Conservation (phyloP, 495 filamentous ascomycete species). For the Penicillium macrosclerotiorum region DNA sequence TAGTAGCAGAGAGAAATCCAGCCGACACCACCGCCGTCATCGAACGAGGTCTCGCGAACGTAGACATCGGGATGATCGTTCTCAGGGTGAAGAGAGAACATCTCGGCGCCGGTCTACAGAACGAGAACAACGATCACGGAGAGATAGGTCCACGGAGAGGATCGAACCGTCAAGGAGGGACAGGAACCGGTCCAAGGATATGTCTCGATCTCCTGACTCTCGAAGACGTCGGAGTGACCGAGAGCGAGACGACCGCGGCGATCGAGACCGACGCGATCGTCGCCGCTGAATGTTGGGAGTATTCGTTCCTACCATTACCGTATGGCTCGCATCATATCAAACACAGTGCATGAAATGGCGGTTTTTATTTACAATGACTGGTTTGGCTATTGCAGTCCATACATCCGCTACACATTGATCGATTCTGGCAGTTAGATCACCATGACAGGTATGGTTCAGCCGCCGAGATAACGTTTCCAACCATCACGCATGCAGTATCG, state of each 20-base stretch:
- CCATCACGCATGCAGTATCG: conserved; percentile 64
- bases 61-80: conserved; percentile 34
- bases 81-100: conserved; percentile 30
- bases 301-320: conserved; percentile 1
- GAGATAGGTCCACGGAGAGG: conserved; percentile 27
- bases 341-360: neutral
- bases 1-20: conserved; percentile 37
- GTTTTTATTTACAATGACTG: conserved; percentile 3
- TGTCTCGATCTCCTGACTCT: conserved; percentile 36
- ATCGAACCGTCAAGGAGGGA: conserved; percentile 24
- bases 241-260: conserved; percentile 34
- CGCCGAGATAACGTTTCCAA: conserved; percentile 76
- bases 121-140: conserved; percentile 22
- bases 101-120: conserved; percentile 28
- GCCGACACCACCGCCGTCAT: conserved; percentile 58
- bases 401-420: too few relatives aligned
- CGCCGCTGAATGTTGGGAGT: conserved; percentile 24
- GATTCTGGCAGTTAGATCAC: neutral
- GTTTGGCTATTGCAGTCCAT: neutral
- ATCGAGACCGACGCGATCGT: conserved; percentile 35
- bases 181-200: conserved; percentile 26
- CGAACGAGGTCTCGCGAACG: conserved; percentile 37
- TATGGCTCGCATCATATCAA: neutral
- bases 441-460: conserved; percentile 21
- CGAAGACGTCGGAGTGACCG: conserved; percentile 32